Evolutionary conservation across 805 yeast species (phyloP), one percentile per base, ranked within the genome.

Genomic region (Wickerhamomyces strasburgensis): DNA sequence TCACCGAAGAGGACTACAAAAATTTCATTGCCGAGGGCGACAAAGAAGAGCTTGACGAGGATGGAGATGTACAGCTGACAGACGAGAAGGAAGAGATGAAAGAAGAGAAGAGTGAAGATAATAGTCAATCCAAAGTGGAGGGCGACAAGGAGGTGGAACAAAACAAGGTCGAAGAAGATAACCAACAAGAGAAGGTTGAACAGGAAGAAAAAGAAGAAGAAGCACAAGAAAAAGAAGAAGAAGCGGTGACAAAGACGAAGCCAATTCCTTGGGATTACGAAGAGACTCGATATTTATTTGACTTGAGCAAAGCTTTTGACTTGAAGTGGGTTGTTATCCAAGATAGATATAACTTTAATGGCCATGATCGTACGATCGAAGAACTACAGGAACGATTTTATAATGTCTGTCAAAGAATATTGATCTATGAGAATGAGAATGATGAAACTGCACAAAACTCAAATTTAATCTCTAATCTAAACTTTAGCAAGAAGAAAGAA

Each of bases 361-460:
- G 28, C 6, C 48, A 44, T 23, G 42, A 47, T 5, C 62, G 93
- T 21, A 54, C 78, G 0, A 43, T 84, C 18, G 98, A 90, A 49
- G 97, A 88, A 44, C 59, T 93, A 38, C 87, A 88, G 49, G 87
- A 78, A 38, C 79, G 88, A 27, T 87, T 86, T 56, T 93, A 89
- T 54, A 60, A 67, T 14, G 78, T 86, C 8, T 75, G 84, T 32
- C 73, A 76, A 24, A 67, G 71, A 38, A 65, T 83, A 18, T 61
- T 83, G 35, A 56, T 58, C 35, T 59, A 58, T 41, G 65, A 71
- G 37, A 57, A 63, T 39, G 61, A 70, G 35, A 56, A 62, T 24
- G 60, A 62, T 40, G 54, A 58, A 27, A 46, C 72, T 33, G 64
- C 70, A 3, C 61, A 56, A 13, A 75, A 76, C 43, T 69, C 73